phyloP scores from a whole-genome alignment of 768 basidiomycete species.

The Lentinula detonsa region DNA sequence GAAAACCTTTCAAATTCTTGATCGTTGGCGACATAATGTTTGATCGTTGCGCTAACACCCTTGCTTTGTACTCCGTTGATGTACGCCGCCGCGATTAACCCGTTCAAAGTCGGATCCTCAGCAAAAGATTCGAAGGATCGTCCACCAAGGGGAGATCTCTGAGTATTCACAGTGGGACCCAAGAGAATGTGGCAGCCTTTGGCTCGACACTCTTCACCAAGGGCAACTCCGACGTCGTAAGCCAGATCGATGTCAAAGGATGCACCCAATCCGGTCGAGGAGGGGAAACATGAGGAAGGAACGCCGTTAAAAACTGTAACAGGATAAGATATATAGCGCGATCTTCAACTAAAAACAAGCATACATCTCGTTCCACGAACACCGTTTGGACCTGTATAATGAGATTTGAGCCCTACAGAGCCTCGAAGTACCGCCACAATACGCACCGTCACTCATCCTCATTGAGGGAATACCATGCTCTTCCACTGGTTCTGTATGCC shows the following conservation, averaged over 20 bases:
- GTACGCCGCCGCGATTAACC: constrained; percentile 52
- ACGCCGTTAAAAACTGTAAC: constrained; percentile 47
- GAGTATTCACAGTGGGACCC: constrained; percentile 63
- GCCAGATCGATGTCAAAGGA: constrained; percentile 51
- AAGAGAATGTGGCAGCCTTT: constrained; percentile 46
- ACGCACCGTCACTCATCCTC: constrained; percentile 40
- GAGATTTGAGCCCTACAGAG: too few relatives aligned
- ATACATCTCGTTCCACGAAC: constrained; percentile 40
- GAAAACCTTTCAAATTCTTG: constrained; percentile 54
- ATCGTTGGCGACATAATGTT: constrained; percentile 61
- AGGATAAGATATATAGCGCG: neutral
- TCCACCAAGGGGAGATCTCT: constrained; percentile 52
- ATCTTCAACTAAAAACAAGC: constrained; percentile 16
- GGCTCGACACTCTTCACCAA: constrained; percentile 48
- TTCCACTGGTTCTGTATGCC: constrained; percentile 38
- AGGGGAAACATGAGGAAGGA: constrained; percentile 52
- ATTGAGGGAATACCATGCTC: constrained; percentile 34
- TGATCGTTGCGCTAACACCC: constrained; percentile 72
- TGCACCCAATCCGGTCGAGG: constrained; percentile 49
- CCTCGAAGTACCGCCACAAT: too few relatives aligned
- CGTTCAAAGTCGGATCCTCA: constrained; percentile 54
- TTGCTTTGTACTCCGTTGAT: constrained; percentile 71
- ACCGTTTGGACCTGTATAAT: constrained; percentile 38
- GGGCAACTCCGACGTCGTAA: constrained; percentile 37
- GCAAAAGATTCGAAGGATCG: constrained; percentile 59